A percentile compares a stretch with the other conserved stretches of the same genome.
Conservation (phyloP, 148 eudicot species). For the Agrostemma githago region DNA sequence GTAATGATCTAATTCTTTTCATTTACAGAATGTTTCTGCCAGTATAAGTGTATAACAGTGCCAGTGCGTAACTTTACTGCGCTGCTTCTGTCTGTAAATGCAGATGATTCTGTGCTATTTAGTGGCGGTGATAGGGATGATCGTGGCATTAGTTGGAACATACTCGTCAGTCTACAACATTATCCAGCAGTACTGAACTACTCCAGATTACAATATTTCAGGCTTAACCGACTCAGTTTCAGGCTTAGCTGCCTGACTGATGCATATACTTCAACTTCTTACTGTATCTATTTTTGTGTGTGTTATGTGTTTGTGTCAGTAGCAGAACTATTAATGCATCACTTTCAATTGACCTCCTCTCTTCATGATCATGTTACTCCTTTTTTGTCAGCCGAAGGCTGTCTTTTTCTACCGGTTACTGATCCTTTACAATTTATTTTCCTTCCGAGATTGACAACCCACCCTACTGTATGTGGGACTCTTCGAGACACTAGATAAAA, state of each 20-base stretch:
- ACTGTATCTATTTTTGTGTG: background rate
- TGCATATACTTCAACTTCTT: slow-evolving; percentile 1
- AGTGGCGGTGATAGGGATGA: slow-evolving; percentile 35
- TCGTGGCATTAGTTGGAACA: slow-evolving; percentile 49
- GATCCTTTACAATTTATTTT: background rate
- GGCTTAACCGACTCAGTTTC: background rate
- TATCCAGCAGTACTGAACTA: slow-evolving; percentile 23
- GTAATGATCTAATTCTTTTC: slow-evolving; percentile 23
- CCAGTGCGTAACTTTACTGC: background rate
- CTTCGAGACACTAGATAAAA: background rate
- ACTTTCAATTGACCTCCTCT: background rate
- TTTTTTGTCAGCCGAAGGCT: background rate
- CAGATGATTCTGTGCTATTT: slow-evolving; percentile 42
- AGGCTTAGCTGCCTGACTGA: background rate
- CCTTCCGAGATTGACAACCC: background rate
- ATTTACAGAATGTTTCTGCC: background rate
- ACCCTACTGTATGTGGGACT: background rate
- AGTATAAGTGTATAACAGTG: too few relatives aligned
- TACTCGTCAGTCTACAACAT: slow-evolving; percentile 55
- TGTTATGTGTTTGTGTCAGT: background rate
- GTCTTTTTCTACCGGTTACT: background rate
- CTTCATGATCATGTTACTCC: background rate
- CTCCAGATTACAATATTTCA: background rate
- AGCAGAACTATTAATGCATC: background rate
- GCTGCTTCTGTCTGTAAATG: background rate